Base-by-base conservation (phyloP, 2,329 filamentous ascomycete genomes). In the Bipolaris zeicola region DNA sequence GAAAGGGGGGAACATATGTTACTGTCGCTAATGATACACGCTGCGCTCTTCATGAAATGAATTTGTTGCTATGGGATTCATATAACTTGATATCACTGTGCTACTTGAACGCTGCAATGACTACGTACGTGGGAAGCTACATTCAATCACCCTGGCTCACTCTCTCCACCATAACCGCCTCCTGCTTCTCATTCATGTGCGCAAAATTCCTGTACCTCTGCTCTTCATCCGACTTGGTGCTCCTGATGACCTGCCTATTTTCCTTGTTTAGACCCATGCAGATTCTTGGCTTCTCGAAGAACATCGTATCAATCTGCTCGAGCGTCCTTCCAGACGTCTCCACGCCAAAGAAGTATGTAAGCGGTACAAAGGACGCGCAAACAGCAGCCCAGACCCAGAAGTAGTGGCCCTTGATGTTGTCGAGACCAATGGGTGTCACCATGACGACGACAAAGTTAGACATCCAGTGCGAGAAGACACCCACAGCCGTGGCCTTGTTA, bases 331-430 rank as follows among this genome's bases (percentile, higher is more conserved):
- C 67, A 13, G 63, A 68, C 2, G 68, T 71, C 54, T 71, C 69
- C 0, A 68, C 64, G 11, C 65, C 64, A 26, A 66, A 70, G 50
- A 71, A 61, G 62, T 78, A 82, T 6, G 81, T 76, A 11, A 81
- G 72, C 0, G 81, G 81, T 24, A 83, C 64, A 36, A 83, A 82
- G 37, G 74, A 74, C 24, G 78, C 80, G 70, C 82, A 83, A 64
- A 82, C 76, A 13, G 75, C 74, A 3, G 81, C 79, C 68, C 82
- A 86, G 34, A 84, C 74, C 69, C 79, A 84, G 44, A 80, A 84
- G 48, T 77, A 77, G 75, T 80, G 84, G 6, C 78, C 73, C 0
- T 65, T 26, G 26, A 64, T 58, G 18, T 56, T 49, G 20, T 57
- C 56, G 2, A 63, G 59, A 13, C 61, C 55, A 6, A 61, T 63